These are phyloP conservation scores for Wickerhamiella kurtzmanii DNA, from an alignment of 805 yeast genomes.

Conservation along the genomic window DNA sequence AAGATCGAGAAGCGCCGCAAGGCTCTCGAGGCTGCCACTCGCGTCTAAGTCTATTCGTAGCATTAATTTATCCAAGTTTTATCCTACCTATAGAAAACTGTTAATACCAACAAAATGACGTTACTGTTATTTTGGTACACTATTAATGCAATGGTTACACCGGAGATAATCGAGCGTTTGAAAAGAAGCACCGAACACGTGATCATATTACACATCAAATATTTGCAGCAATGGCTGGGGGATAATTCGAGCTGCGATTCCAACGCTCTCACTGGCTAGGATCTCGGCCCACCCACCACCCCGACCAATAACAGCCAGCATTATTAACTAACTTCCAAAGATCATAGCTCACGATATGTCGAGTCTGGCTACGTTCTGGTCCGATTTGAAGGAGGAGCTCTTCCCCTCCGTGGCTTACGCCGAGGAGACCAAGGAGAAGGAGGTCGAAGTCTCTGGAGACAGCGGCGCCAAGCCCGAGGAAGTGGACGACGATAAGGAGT, in stretches of 20 bases:
- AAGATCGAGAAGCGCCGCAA: conserved; percentile 66
- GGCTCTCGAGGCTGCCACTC: conserved; percentile 31
- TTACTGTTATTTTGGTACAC: not conserved
- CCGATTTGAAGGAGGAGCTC: conserved; percentile 67
- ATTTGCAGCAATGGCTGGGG: too few species aligned
- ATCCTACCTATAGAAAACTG: not conserved
- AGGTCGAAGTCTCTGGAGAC: conserved; percentile 6
- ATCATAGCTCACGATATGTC: conserved; percentile 10
- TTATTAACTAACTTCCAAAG: conserved; percentile 3
- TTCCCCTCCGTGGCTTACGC: conserved; percentile 75
- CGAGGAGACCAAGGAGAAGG: conserved; percentile 32
- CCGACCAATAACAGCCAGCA: conserved; percentile 7
- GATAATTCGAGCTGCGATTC: not conserved
- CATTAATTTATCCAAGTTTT: not conserved
- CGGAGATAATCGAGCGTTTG: too few species aligned
- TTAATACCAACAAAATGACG: not conserved
- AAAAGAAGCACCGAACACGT: too few species aligned
- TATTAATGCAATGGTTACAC: too few species aligned
- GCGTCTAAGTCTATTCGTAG: conserved; percentile 18
- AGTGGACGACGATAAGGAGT: conserved; percentile 22
- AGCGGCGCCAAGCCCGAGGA: conserved; percentile 7
- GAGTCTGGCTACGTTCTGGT: conserved; percentile 30
- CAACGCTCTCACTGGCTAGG: not conserved
- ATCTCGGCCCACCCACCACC: not conserved
- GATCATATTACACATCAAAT: not conserved